phyloP scores from a whole-genome alignment of 768 basidiomycete genomes.

The Panaeolus papilionaceus region DNA sequence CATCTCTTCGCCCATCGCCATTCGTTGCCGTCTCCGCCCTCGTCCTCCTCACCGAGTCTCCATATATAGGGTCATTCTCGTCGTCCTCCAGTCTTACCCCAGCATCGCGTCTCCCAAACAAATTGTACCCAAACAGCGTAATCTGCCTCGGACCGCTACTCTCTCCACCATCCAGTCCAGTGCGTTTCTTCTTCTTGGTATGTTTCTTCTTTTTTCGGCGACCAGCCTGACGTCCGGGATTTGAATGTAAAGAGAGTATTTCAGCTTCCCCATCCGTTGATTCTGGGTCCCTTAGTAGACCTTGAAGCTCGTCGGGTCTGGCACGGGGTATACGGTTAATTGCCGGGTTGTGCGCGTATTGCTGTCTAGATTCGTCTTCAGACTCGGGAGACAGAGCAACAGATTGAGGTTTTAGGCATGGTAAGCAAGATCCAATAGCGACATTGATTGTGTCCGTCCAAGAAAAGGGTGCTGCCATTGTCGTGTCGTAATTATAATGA shows the following conservation, averaged over 20 bases:
- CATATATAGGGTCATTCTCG: slow-evolving; percentile 42
- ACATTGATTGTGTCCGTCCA: slow-evolving; percentile 69
- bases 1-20: slow-evolving; percentile 12
- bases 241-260: slow-evolving; percentile 71
- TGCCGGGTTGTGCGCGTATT: slow-evolving; percentile 32
- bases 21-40: slow-evolving; percentile 15
- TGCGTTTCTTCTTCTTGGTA: slow-evolving; percentile 39
- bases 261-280: slow-evolving; percentile 63
- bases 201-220: slow-evolving; percentile 34
- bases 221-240: slow-evolving; percentile 46
- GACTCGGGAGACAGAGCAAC: slow-evolving; percentile 23
- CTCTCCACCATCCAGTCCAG: neutral
- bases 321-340: slow-evolving; percentile 43
- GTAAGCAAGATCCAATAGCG: slow-evolving; percentile 62
- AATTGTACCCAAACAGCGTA: slow-evolving; percentile 67
- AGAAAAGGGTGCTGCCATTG: slow-evolving; percentile 50
- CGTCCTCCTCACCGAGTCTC: neutral
- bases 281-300: slow-evolving; percentile 42
- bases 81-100: slow-evolving; percentile 70
- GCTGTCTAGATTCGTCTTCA: slow-evolving; percentile 25
- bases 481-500: slow-evolving; percentile 14
- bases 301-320: slow-evolving; percentile 45
- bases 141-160: slow-evolving; percentile 34
- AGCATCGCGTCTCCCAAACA: slow-evolving; percentile 58
- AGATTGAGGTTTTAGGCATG: slow-evolving; percentile 51